Conservation (phyloP, 2,329 filamentous ascomycete species). For the Davidsoniella australis region DNA sequence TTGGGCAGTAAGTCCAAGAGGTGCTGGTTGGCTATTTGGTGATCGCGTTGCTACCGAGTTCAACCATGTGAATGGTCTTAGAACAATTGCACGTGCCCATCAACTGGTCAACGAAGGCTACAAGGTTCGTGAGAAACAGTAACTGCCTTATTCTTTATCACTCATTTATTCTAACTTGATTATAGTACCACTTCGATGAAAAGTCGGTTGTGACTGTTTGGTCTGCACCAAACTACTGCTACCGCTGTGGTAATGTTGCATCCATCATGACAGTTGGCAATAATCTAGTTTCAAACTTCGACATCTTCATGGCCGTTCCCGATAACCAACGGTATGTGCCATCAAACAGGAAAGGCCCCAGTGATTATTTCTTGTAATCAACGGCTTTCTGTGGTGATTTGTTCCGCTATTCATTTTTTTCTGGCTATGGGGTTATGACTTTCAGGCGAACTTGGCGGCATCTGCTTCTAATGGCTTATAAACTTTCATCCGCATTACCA, state of each 20-base stretch:
- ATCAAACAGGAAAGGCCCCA: constrained; percentile 47
- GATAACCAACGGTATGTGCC: constrained; percentile 70
- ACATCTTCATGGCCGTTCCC: constrained; percentile 78
- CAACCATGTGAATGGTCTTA: constrained; percentile 89
- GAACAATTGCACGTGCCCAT: constrained; percentile 90
- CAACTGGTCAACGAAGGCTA: constrained; percentile 97
- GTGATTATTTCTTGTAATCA: constrained; percentile 50
- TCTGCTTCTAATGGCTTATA: not conserved
- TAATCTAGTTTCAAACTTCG: constrained; percentile 78
- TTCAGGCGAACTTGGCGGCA: not conserved
- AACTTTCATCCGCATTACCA: not conserved
- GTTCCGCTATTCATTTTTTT: not conserved
- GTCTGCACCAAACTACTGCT: constrained; percentile 94
- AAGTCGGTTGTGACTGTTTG: constrained; percentile 95
- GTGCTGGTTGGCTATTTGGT: constrained; percentile 95
- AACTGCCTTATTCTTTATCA: not conserved
- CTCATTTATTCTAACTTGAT: constrained; percentile 17
- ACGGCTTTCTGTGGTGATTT: not conserved
- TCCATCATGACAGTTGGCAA: constrained; percentile 88
- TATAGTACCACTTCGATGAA: constrained; percentile 77
- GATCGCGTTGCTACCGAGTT: constrained; percentile 97
- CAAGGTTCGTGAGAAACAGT: constrained; percentile 42
- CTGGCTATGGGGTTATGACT: not conserved
- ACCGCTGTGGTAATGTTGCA: constrained; percentile 88
- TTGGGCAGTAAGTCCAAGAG: constrained; percentile 84